Evolutionary conservation across 495 filamentous ascomycete species (phyloP).

Genomic region (Penicillium cosmopolitanum): DNA sequence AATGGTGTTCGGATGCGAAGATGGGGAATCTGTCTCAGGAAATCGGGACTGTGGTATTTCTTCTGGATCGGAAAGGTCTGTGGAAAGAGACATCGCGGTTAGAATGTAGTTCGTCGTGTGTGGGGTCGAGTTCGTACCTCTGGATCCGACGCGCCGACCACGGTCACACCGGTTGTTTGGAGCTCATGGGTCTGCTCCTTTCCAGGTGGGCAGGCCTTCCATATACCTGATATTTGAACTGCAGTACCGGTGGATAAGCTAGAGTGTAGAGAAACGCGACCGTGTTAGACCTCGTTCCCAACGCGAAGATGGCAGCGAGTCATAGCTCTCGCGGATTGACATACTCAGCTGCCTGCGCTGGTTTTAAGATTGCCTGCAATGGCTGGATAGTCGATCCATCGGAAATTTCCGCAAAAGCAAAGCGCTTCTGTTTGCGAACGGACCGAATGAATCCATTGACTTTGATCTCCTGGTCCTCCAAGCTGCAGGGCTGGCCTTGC

Average conservation of each 20-base stretch:
- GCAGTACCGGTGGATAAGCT: slow-evolving; percentile 82
- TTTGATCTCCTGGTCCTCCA: slow-evolving; percentile 52
- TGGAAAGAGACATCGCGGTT: slow-evolving; percentile 11
- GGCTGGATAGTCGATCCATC: slow-evolving; percentile 84
- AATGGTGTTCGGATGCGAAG: slow-evolving; percentile 82
- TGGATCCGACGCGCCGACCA: slow-evolving; percentile 78
- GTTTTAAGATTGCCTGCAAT: slow-evolving; percentile 80
- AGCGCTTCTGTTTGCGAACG: slow-evolving; percentile 81
- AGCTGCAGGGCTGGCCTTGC: slow-evolving; percentile 28
- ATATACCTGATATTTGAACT: slow-evolving; percentile 77
- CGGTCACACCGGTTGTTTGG: slow-evolving; percentile 64
- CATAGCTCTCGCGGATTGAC: slow-evolving; percentile 28
- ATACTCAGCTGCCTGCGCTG: slow-evolving; percentile 77
- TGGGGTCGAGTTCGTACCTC: slow-evolving; percentile 58
- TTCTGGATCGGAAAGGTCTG: slow-evolving; percentile 92
- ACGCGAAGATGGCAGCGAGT: background rate
- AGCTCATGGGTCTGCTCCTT: slow-evolving; percentile 80
- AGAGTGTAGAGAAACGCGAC: slow-evolving; percentile 5
- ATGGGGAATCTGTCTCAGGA: slow-evolving; percentile 86
- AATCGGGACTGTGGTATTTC: slow-evolving; percentile 90
- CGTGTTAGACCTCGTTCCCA: slow-evolving; percentile 11
- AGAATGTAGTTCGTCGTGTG: slow-evolving; percentile 5
- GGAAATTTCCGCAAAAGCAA: slow-evolving; percentile 80
- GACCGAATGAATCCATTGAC: slow-evolving; percentile 83
- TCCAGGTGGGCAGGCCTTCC: slow-evolving; percentile 71